phyloP scores from a whole-genome alignment of 2,329 filamentous ascomycete genomes.

The Talaromyces sp. region DNA sequence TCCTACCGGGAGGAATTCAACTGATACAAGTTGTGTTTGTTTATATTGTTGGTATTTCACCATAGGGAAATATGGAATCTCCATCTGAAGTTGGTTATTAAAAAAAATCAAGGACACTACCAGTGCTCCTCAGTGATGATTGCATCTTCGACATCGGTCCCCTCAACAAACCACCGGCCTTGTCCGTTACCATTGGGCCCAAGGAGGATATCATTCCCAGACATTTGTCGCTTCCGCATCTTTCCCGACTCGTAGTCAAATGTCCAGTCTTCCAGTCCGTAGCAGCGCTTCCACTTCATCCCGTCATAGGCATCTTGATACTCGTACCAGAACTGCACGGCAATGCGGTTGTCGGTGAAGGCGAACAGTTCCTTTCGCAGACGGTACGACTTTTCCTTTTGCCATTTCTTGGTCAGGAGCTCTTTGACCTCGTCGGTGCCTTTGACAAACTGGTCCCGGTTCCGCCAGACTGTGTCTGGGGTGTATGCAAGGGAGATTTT shows the following conservation, averaged over 20 bases:
- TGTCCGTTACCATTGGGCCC: conserved; percentile 39
- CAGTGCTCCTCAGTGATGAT: conserved; percentile 33
- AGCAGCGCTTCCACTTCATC: conserved; percentile 76
- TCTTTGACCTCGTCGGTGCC: conserved; percentile 64
- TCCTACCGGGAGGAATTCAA: not conserved
- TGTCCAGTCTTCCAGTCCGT: conserved; percentile 61
- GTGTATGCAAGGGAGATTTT: conserved; percentile 70
- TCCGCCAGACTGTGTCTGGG: conserved; percentile 72
- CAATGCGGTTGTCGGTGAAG: conserved; percentile 70
- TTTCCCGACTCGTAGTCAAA: conserved; percentile 40
- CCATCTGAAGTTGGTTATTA: not conserved
- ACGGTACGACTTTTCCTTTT: conserved; percentile 64
- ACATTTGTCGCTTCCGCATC: conserved; percentile 47
- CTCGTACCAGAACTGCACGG: conserved; percentile 90
- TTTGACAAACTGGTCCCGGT: conserved; percentile 64
- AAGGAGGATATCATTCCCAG: conserved; percentile 42
- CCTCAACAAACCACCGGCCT: conserved; percentile 44
- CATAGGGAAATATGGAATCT: not conserved
- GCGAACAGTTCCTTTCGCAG: conserved; percentile 81
- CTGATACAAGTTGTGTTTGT: not conserved
- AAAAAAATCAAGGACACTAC: conserved; percentile 14
- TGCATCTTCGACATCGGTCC: conserved; percentile 37
- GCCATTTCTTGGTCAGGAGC: conserved; percentile 72
- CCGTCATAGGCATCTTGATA: conserved; percentile 62
- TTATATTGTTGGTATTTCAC: not conserved